phyloP scores from a whole-genome alignment of 2,329 filamentous ascomycete genomes.

The Bipolaris bicolor region DNA sequence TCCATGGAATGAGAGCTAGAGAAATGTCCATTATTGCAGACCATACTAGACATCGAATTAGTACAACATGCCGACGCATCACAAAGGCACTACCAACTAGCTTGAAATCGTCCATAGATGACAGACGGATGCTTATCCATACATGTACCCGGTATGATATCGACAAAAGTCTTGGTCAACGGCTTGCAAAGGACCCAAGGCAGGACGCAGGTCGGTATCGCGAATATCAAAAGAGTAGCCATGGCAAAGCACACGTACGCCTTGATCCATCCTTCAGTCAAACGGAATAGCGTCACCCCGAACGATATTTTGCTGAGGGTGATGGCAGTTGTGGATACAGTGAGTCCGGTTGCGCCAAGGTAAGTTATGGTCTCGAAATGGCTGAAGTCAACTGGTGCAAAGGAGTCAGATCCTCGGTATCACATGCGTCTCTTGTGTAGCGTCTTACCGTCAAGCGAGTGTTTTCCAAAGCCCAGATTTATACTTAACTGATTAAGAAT shows the following conservation, averaged over 20 bases:
- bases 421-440: too few relatives aligned
- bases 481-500: slow-evolving; percentile 6
- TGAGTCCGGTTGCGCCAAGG: slow-evolving; percentile 8
- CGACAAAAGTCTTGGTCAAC: slow-evolving; percentile 13
- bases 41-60: slow-evolving; percentile 14
- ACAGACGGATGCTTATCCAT: slow-evolving; percentile 12
- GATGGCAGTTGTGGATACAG: slow-evolving; percentile 2
- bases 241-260: slow-evolving; percentile 17
- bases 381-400: background rate
- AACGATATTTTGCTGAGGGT: slow-evolving; percentile 21
- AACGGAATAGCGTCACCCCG: slow-evolving; percentile 17
- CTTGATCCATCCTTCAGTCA: slow-evolving; percentile 15
- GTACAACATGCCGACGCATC: background rate
- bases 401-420: background rate
- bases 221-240: slow-evolving; percentile 11
- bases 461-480: slow-evolving; percentile 9
- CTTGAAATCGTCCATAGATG: slow-evolving; percentile 11
- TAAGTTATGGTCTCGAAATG: slow-evolving; percentile 11
- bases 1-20: slow-evolving; percentile 18
- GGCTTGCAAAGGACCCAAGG: slow-evolving; percentile 16
- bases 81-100: slow-evolving; percentile 3
- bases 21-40: slow-evolving; percentile 21
- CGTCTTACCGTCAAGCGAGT: slow-evolving; percentile 10
- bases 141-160: slow-evolving; percentile 12
- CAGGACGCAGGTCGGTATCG: slow-evolving; percentile 7